Evolutionary conservation across 768 basidiomycete genomes (phyloP).

Genomic region (Strobilomyces confusus): DNA sequence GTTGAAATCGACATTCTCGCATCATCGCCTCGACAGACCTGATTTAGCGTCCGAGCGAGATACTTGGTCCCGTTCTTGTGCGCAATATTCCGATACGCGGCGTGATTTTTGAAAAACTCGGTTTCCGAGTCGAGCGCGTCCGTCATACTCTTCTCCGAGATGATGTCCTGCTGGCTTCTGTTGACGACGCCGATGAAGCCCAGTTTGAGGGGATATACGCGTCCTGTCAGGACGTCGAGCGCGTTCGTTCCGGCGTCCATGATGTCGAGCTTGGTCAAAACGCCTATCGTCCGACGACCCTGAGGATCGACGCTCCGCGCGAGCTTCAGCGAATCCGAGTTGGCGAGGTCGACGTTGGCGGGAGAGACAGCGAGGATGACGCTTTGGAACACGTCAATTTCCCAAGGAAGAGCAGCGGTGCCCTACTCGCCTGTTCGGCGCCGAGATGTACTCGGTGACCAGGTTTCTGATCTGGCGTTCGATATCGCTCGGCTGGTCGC

Average conservation of each 20-base stretch:
- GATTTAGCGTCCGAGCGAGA: constrained; percentile 88
- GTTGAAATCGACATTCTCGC: neutral
- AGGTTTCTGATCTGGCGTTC: constrained; percentile 93
- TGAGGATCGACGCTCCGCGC: constrained; percentile 95
- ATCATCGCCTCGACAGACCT: constrained; percentile 47
- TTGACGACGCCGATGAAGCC: constrained; percentile 99
- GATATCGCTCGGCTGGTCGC: constrained; percentile 97
- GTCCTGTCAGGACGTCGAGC: constrained; percentile 90
- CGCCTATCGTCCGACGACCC: constrained; percentile 93
- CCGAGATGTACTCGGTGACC: constrained; percentile 94
- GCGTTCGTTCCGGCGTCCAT: constrained; percentile 99
- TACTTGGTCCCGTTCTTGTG: constrained; percentile 98
- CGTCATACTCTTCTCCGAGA: constrained; percentile 74
- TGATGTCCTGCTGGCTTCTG: constrained; percentile 97
- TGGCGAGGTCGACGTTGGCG: constrained; percentile 98
- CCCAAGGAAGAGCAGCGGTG: neutral
- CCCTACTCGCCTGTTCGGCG: constrained; percentile 80
- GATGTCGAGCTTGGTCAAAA: constrained; percentile 94
- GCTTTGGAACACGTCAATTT: constrained; percentile 38
- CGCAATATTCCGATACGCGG: constrained; percentile 91
- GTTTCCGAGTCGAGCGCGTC: constrained; percentile 83
- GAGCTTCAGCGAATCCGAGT: constrained; percentile 96
- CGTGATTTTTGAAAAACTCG: constrained; percentile 88
- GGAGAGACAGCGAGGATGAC: constrained; percentile 96
- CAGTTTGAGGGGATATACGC: constrained; percentile 95